Conservation (phyloP, 2,329 filamentous ascomycete species). For the Diplodia intermedia region DNA sequence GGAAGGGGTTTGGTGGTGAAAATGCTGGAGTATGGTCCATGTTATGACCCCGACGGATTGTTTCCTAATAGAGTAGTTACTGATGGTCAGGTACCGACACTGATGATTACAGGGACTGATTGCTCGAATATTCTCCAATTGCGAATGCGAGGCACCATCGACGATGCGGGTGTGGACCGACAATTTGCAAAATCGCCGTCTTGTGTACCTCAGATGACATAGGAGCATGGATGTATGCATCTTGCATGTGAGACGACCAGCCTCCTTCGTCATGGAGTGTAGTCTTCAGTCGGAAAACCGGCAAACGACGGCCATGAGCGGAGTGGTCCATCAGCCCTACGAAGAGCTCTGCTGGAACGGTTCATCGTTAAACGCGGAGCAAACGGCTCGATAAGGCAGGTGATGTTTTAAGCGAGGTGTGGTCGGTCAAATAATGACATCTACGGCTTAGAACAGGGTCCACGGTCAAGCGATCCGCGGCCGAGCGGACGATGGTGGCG, state of each 20-base stretch:
- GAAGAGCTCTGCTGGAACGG: not conserved
- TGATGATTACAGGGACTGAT: not conserved
- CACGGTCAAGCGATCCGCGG: not conserved
- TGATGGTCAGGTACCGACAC: not conserved
- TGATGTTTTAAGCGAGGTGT: slow-evolving; percentile 21
- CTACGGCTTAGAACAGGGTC: not conserved
- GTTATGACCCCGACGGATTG: not conserved
- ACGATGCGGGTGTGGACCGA: not conserved
- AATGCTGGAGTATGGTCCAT: not conserved
- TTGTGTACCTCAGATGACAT: too few relatives aligned
- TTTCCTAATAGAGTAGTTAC: slow-evolving; percentile 1
- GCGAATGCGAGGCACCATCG: slow-evolving; percentile 4
- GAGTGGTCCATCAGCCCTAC: not conserved
- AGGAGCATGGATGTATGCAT: not conserved
- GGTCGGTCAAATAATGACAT: not conserved
- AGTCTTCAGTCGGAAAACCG: not conserved
- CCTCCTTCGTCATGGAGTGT: not conserved
- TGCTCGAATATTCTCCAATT: not conserved
- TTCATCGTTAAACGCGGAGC: not conserved
- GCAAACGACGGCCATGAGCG: not conserved
- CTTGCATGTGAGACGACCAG: not conserved
- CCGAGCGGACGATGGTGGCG: not conserved
- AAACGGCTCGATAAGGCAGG: slow-evolving; percentile 12
- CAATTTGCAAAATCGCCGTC: too few relatives aligned
- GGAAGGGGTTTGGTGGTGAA: not conserved